Base-by-base conservation (phyloP, 257 asterid species). In the Euphrasia confusa region DNA sequence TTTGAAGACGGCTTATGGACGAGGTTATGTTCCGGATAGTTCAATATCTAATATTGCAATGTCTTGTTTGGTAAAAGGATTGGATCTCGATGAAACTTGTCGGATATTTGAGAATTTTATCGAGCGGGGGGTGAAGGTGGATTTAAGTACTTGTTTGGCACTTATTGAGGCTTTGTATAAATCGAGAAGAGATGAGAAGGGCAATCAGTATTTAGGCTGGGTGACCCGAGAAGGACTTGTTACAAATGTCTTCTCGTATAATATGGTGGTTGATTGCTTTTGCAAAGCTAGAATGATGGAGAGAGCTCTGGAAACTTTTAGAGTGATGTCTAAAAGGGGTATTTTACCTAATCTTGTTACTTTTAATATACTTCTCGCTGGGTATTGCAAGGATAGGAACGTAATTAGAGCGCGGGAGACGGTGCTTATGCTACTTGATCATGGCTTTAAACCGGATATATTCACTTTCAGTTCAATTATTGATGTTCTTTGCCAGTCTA, bases 381-480 rank as follows among this genome's bases (percentile, higher is more conserved):
- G 97, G 61, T 74, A 73, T 75, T 84, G 77, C 79, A 92, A 76
- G 83, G 68, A 62, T 44, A 82, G 87, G 65, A 79, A 86, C 65
- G 67, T 77, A 47, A 42, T 14, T 9, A 79, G 75, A 72, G 88
- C 90, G 48, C 79, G 72, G 3, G 79, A 84, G 64, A 57, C 83
- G 76, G 76, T 92, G 17, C 44, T 74, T 67, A 75, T 80, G 83
- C 86, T 92, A 55, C 48, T 88, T 10, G 71, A 75, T 63, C 70
- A 47, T 67, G 89, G 90, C 24, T 80, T 77, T 52, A 85, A 62
- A 69, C 98, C 95, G 12, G 95, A 92, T 44, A 74, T 74, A 44
- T 83, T 79, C 80, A 88, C 95, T 35, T 92, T 92, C 79, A 80
- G 82, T 74, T 81, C 95, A 21, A 66, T 92, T 68, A 86, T 92